Evolutionary conservation across 768 basidiomycete species (phyloP), one percentile per base, ranked within the genome.

Genomic region (Boletus tylopilopsis): DNA sequence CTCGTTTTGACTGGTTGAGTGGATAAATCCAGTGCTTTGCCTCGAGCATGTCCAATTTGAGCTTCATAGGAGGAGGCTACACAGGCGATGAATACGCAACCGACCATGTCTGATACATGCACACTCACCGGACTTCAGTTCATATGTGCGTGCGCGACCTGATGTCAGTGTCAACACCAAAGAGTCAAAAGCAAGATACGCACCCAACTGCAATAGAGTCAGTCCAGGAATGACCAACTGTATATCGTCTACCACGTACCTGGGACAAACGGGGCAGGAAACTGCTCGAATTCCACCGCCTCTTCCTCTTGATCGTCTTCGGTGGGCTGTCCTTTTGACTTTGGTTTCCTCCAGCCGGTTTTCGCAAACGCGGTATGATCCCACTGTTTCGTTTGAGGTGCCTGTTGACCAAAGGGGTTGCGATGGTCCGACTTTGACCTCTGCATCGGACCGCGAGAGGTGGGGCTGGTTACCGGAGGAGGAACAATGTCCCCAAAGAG

Each of bases 21-120:
- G 96, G 96, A 67, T 86, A 99, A 47, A 96, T 81, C 86, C 94
- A 98, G 43, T 89, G 87, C 56, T 81, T 84, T 6, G 80, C 80
- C 47, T 87, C 87, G 21, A 91, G 75, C n/a, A 81, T 73, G 63
- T 96, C 94, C 9, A 84, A 75, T 42, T 72, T 69, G 23, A 91
- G 73, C 67, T 88, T 91, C 87, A 94, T 91, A 1, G 81, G 76
- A 5, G 79, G 82, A 27, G 80, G 78, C 89, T 89, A 55, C 8
- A 40, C 22, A 42, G 34, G 25, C 21, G 42, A 32, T 51, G 15
- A 57, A 44, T 46, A 40, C 18, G 18, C 41, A 11, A 32, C 12
- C 13, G n/a, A 18, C 18, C n/a, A 25, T 13, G 18, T 29, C 24
- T 22, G 23, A 32, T 9, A 19, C 5, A 9, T 11, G 24, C 12